These are phyloP conservation scores for Colletotrichum sublineola DNA, from an alignment of 2,329 filamentous ascomycete species.

Conservation along the genomic window DNA sequence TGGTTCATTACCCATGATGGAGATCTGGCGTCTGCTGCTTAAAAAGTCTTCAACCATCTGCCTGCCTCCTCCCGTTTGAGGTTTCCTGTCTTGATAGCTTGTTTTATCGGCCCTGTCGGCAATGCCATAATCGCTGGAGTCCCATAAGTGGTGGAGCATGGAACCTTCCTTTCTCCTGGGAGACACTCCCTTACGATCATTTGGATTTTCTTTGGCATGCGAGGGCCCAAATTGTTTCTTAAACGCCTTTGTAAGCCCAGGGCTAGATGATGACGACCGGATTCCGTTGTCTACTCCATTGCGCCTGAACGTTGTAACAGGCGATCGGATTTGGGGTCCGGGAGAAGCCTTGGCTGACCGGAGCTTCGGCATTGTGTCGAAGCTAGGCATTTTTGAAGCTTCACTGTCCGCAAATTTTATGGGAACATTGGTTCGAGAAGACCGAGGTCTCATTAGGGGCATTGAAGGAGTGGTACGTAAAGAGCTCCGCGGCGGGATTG, in stretches of 20 bases:
- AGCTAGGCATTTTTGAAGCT: slow-evolving; percentile 12
- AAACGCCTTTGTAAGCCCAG: slow-evolving; percentile 20
- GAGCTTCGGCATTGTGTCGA: slow-evolving; percentile 4
- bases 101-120: not conserved
- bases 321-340: slow-evolving; percentile 21
- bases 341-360: not conserved
- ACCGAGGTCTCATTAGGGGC: slow-evolving; percentile 18
- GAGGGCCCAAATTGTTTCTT: slow-evolving; percentile 26
- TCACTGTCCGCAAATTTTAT: slow-evolving; percentile 4
- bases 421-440: slow-evolving; percentile 22
- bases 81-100: slow-evolving; percentile 44
- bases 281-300: not conserved
- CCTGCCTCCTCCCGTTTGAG: slow-evolving; percentile 59
- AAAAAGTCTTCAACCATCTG: slow-evolving; percentile 69
- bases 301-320: slow-evolving; percentile 32
- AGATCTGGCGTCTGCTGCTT: slow-evolving; percentile 60
- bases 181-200: not conserved
- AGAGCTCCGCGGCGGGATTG: slow-evolving; percentile 36
- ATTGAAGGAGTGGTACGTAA: slow-evolving; percentile 30
- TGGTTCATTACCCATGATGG: slow-evolving; percentile 55
- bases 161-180: slow-evolving; percentile 3
- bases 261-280: slow-evolving; percentile 29
- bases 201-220: not conserved
- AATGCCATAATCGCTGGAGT: slow-evolving; percentile 13
- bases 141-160: not conserved